Base-by-base conservation (phyloP, 768 basidiomycete species). In the Chlorophyllum brunneum region DNA sequence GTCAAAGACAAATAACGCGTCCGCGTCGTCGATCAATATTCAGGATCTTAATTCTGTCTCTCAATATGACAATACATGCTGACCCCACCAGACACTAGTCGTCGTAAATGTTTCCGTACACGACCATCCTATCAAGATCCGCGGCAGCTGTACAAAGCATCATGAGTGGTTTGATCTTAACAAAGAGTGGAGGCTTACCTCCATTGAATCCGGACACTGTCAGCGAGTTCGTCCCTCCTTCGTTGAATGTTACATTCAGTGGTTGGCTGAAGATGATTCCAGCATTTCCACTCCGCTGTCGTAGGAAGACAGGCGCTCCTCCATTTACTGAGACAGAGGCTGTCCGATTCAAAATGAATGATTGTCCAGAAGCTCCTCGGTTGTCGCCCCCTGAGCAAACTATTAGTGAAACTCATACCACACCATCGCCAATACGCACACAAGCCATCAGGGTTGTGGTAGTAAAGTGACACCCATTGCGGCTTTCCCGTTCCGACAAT, bases 401-500 rank as follows among this genome's bases (percentile, higher is more conserved):
- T 16, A 8, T 54, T 30, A 31, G 8, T 48, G 40, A n/a, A n/a
- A 10, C 31, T 31, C 4, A 43, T 4, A 15, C 27, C 13, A 15
- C 6, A 16, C 18, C n/a, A n/a, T 11, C n/a, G 13, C 15, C 4
- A n/a, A 43, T 41, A 57, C 63, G 31, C 43, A 59, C 63, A 65
- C 8, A 62, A 55, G 31, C 61, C 59, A 37, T 61, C 61, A 7
- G 58, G 59, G 51, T 61, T 62, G 51, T 63, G 61, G 47, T 67
- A 67, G 45, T 65, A 64, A 23, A 65, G 56, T 7, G 67, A 68
- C 15, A 68, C 58, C 67, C 67, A 65, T 55, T 68, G 65, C 3
- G 64, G 62, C 41, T 66, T 26, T 4, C 67, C 67, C 16, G 65
- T 67, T 27, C 63, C 65, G 38, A 58, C 53, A 27, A 68, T 65